phyloP scores from a whole-genome alignment of 129 eudicot species.

The Flaveria trinervia region DNA sequence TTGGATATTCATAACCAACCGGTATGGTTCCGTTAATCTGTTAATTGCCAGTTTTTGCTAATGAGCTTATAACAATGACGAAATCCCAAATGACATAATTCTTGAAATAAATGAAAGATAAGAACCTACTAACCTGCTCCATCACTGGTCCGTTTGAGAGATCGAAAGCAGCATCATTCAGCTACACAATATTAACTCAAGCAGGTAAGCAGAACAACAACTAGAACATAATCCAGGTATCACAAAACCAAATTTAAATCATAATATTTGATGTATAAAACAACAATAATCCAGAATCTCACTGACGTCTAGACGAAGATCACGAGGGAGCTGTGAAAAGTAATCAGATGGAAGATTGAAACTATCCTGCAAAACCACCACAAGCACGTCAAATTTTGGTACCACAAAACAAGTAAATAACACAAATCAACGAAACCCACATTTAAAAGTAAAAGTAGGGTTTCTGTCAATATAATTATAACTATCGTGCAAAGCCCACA shows the following conservation, averaged over 20 bases:
- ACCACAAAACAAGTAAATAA: neutral
- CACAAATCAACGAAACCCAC: no score
- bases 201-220: neutral
- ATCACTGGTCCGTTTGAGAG: slow-evolving; percentile 86
- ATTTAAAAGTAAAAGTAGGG: no score
- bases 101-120: neutral
- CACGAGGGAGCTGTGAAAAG: slow-evolving; percentile 74
- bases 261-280: slow-evolving; percentile 3
- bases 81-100: neutral
- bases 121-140: slow-evolving; percentile 63
- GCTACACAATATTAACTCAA: slow-evolving; percentile 48
- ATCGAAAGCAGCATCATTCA: slow-evolving; percentile 98
- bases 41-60: no score
- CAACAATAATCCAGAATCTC: slow-evolving; percentile 11
- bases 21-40: no score
- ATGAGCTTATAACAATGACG: no score
- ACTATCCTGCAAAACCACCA: slow-evolving; percentile 54
- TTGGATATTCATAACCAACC: no score
- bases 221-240: neutral
- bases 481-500: no score
- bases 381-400: neutral
- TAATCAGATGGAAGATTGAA: slow-evolving; percentile 84
- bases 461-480: no score
- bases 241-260: neutral
- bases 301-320: slow-evolving; percentile 90